These are phyloP conservation scores for Leishmania guyanensis DNA, from an alignment of 208 protist genomes.

Conservation along the genomic window DNA sequence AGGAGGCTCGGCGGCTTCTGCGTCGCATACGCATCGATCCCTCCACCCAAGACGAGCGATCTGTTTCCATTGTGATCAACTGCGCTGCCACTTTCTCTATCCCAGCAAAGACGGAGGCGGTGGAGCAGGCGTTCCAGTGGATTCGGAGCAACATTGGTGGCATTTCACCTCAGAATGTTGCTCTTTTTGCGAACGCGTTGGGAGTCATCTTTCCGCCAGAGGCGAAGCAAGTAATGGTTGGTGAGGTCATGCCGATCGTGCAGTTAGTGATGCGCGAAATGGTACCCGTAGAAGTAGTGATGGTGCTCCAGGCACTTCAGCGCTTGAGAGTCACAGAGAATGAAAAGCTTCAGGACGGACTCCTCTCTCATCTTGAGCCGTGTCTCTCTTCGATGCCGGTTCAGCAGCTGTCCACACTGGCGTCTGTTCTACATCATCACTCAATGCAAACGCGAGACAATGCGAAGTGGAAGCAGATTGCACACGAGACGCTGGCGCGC, in stretches of 20 bases:
- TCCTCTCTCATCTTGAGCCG: slow-evolving; percentile 53
- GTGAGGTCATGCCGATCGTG: slow-evolving; percentile 51
- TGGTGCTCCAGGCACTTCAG: slow-evolving; percentile 82
- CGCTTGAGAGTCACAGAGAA: slow-evolving; percentile 44
- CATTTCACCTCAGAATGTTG: slow-evolving; percentile 78
- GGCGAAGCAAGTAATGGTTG: slow-evolving; percentile 41
- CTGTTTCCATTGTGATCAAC: slow-evolving; percentile 75
- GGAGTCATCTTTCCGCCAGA: slow-evolving; percentile 44
- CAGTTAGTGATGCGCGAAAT: slow-evolving; percentile 58
- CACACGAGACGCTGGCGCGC: slow-evolving; percentile 36
- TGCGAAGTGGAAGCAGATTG: slow-evolving; percentile 42
- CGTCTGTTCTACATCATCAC: slow-evolving; percentile 42
- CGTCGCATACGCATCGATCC: slow-evolving; percentile 63
- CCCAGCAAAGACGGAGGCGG: slow-evolving; percentile 33
- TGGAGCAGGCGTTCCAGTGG: slow-evolving; percentile 69
- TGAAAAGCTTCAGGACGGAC: slow-evolving; percentile 41
- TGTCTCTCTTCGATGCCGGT: slow-evolving; percentile 66
- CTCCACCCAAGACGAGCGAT: slow-evolving; percentile 85
- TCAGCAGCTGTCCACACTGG: slow-evolving; percentile 76
- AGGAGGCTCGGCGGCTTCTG: slow-evolving; percentile 57
- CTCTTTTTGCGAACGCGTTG: slow-evolving; percentile 77
- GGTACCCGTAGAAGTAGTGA: slow-evolving; percentile 81
- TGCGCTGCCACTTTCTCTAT: slow-evolving; percentile 61
- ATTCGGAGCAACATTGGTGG: slow-evolving; percentile 59
- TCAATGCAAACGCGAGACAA: slow-evolving; percentile 39